Evolutionary conservation across 2,329 filamentous ascomycete species (phyloP).

Genomic region (Periconia sp.): DNA sequence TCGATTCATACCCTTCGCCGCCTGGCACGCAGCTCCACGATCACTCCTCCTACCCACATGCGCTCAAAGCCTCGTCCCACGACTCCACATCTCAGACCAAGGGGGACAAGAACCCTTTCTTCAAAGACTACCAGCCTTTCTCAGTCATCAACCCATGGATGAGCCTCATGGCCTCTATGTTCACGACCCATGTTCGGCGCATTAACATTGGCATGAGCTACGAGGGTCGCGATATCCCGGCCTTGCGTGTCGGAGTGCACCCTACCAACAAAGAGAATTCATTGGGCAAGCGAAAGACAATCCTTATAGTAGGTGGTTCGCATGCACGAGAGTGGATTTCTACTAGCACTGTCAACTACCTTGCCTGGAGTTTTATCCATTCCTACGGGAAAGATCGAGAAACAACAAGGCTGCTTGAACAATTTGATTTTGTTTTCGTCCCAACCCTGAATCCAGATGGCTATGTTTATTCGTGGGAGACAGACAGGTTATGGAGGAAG

Average conservation of each 20-base stretch:
- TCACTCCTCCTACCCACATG: conserved; percentile 28
- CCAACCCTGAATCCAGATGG: conserved; percentile 92
- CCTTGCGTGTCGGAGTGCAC: conserved; percentile 71
- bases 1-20: conserved; percentile 68
- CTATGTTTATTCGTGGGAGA: conserved; percentile 90
- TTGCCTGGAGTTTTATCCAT: conserved; percentile 86
- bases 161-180: conserved; percentile 85
- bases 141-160: conserved; percentile 90
- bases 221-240: conserved; percentile 84
- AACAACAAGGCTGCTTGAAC: conserved; percentile 76
- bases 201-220: conserved; percentile 81
- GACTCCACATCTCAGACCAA: conserved; percentile 47
- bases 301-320: conserved; percentile 81
- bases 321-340: conserved; percentile 98
- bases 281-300: conserved; percentile 65
- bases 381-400: conserved; percentile 71
- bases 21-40: conserved; percentile 31
- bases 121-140: conserved; percentile 87
- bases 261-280: conserved; percentile 53
- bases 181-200: conserved; percentile 74
- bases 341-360: conserved; percentile 84
- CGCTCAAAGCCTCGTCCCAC: conserved; percentile 31
- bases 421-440: conserved; percentile 86
- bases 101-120: conserved; percentile 65
- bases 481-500: conserved; percentile 92